Conservation (phyloP, 2,329 filamentous ascomycete genomes). For the Esteya vermicola region DNA sequence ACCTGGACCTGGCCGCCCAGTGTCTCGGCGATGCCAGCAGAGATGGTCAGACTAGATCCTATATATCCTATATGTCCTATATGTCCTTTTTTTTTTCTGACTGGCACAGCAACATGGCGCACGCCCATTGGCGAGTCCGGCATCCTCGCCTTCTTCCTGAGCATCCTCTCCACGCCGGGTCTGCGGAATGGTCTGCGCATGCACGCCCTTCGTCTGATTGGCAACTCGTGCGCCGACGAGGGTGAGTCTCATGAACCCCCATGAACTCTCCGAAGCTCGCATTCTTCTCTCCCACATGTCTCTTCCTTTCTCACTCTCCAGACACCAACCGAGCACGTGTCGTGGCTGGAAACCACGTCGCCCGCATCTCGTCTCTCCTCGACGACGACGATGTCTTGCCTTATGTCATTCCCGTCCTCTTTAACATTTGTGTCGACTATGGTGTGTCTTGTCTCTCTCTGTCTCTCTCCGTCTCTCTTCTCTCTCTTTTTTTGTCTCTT, state of each 20-base stretch:
- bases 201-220: conserved; percentile 42
- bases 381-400: conserved; percentile 30
- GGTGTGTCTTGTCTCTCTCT: too few species aligned
- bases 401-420: conserved; percentile 44
- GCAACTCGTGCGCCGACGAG: conserved; percentile 49
- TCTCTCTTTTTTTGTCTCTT: not conserved
- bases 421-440: conserved; percentile 50
- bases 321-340: conserved; percentile 46
- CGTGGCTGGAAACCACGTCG: conserved; percentile 32
- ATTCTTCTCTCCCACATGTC: too few species aligned
- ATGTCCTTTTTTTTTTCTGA: not conserved
- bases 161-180: conserved; percentile 24
- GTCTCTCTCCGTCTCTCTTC: not conserved
- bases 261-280: not conserved
- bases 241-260: conserved; percentile 17
- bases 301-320: conserved; percentile 11
- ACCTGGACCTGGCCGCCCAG: conserved; percentile 33
- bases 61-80: conserved; percentile 1
- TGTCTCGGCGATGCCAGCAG: conserved; percentile 41
- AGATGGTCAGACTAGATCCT: conserved; percentile 40
- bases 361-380: conserved; percentile 32
- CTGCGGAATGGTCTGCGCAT: conserved; percentile 30
- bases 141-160: conserved; percentile 40
- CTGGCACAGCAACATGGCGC: conserved; percentile 36
- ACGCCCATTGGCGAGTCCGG: conserved; percentile 42